phyloP scores from a whole-genome alignment of 495 filamentous ascomycete species.

The Neurospora sp. region DNA sequence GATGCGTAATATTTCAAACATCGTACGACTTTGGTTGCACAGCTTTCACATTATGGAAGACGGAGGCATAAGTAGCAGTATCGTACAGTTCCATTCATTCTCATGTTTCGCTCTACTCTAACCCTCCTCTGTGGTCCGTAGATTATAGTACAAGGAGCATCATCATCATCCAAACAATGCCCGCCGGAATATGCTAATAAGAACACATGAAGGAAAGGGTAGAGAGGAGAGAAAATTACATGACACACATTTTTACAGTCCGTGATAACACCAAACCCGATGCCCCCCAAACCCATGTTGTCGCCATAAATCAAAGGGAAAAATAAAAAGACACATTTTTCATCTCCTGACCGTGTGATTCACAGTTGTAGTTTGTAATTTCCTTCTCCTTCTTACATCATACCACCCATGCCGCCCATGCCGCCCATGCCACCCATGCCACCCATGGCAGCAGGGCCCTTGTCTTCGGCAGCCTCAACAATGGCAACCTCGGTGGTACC shows the following conservation, averaged over 20 bases:
- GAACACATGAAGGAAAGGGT: slow-evolving; percentile 16
- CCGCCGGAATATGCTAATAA: slow-evolving; percentile 14
- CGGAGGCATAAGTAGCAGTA: not conserved
- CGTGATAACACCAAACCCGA: slow-evolving; percentile 23
- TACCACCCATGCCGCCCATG: slow-evolving; percentile 33
- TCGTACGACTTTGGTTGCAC: not conserved
- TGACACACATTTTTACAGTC: slow-evolving; percentile 21
- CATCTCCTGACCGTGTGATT: not conserved
- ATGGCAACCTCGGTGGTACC: slow-evolving; percentile 98
- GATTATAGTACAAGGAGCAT: slow-evolving; percentile 18
- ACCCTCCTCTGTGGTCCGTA: slow-evolving; percentile 12
- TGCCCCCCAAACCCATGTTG: slow-evolving; percentile 17
- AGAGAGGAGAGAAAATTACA: slow-evolving; percentile 26
- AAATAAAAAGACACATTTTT: not conserved
- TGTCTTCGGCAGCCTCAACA: slow-evolving; percentile 90
- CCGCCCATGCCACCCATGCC: slow-evolving; percentile 55
- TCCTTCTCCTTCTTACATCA: slow-evolving; percentile 34
- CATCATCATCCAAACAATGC: slow-evolving; percentile 4
- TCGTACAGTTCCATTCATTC: not conserved
- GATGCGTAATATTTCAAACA: not conserved
- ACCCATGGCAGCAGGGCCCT: slow-evolving; percentile 54
- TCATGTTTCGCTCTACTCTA: slow-evolving; percentile 17
- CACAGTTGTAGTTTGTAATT: slow-evolving; percentile 1
- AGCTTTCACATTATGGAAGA: not conserved
- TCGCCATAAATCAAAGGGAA: slow-evolving; percentile 22